Evolutionary conservation across 805 yeast species (phyloP).

Genomic region (Candida verbasci): DNA sequence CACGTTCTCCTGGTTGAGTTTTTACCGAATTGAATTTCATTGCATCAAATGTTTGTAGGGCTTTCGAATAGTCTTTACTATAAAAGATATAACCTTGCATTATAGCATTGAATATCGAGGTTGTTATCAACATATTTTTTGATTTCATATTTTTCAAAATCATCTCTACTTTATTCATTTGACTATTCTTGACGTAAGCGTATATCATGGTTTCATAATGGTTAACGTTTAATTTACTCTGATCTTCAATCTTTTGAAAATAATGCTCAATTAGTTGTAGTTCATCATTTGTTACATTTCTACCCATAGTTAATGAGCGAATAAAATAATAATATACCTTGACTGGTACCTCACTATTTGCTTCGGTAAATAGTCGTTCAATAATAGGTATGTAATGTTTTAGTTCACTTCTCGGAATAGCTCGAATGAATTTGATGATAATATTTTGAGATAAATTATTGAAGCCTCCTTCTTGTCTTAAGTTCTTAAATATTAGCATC

Average conservation of each 20-base stretch:
- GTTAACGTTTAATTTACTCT: conserved; percentile 23
- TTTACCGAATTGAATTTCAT: conserved; percentile 72
- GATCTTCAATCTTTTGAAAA: conserved; percentile 19
- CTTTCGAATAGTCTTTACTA: conserved; percentile 49
- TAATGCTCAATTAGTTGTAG: conserved; percentile 28
- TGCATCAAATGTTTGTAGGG: conserved; percentile 71
- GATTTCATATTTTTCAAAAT: conserved; percentile 34
- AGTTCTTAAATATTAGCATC: conserved; percentile 41
- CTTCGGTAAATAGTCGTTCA: conserved; percentile 33
- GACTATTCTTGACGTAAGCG: conserved; percentile 39
- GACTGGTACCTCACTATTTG: conserved; percentile 24
- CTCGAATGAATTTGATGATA: conserved; percentile 30
- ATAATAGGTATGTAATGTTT: conserved; percentile 28
- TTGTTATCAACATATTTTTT: conserved; percentile 37
- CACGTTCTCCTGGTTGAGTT: conserved; percentile 61
- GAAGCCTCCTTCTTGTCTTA: conserved; percentile 33
- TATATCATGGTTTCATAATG: conserved; percentile 44
- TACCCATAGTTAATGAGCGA: conserved; percentile 25
- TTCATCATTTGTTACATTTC: conserved; percentile 15
- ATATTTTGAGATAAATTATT: conserved; percentile 26
- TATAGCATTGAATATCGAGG: conserved; percentile 49
- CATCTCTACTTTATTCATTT: conserved; percentile 35
- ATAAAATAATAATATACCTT: conserved; percentile 35
- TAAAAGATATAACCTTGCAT: conserved; percentile 57
- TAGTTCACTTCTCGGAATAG: conserved; percentile 39